phyloP scores from a whole-genome alignment of 2,329 filamentous ascomycete genomes.

The Aaosphaeria pasadenensis region DNA sequence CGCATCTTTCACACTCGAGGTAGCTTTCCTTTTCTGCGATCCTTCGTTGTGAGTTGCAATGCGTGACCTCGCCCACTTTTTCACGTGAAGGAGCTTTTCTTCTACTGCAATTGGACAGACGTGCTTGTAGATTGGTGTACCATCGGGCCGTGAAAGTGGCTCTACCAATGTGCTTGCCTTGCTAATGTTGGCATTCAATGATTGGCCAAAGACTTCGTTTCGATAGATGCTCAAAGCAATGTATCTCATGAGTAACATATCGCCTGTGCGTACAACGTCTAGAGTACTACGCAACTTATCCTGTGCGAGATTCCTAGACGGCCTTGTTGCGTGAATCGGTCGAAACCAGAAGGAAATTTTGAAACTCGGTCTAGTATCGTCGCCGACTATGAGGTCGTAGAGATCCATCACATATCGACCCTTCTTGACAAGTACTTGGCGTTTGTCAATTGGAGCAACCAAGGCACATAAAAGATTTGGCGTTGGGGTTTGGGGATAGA shows the following conservation, averaged over 20 bases:
- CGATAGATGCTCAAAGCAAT: constrained; percentile 75
- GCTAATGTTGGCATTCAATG: constrained; percentile 68
- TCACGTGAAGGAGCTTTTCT: constrained; percentile 64
- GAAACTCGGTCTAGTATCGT: constrained; percentile 81
- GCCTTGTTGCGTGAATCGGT: constrained; percentile 16
- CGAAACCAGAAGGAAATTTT: constrained; percentile 80
- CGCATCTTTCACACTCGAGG: no score
- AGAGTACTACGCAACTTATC: constrained; percentile 40
- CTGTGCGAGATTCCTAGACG: constrained; percentile 10
- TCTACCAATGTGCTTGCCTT: constrained; percentile 63
- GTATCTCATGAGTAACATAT: constrained; percentile 77
- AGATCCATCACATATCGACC: constrained; percentile 50
- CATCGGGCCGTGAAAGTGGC: constrained; percentile 59
- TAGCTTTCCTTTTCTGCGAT: constrained; percentile 17
- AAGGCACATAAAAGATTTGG: constrained; percentile 79
- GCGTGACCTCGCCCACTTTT: constrained; percentile 73
- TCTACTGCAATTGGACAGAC: constrained; percentile 49
- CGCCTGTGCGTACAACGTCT: constrained; percentile 59
- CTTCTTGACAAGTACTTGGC: constrained; percentile 66
- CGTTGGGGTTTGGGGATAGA: constrained; percentile 77
- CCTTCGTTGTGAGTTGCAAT: constrained; percentile 44
- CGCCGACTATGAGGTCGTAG: constrained; percentile 58
- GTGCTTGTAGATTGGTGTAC: constrained; percentile 47
- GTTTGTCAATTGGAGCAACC: constrained; percentile 66
- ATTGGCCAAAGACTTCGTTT: constrained; percentile 80